Percentiles rank a stretch among this genome's conserved stretches.
Conservation (phyloP, 78 protist species). For the Creolimax fragrantissima region DNA sequence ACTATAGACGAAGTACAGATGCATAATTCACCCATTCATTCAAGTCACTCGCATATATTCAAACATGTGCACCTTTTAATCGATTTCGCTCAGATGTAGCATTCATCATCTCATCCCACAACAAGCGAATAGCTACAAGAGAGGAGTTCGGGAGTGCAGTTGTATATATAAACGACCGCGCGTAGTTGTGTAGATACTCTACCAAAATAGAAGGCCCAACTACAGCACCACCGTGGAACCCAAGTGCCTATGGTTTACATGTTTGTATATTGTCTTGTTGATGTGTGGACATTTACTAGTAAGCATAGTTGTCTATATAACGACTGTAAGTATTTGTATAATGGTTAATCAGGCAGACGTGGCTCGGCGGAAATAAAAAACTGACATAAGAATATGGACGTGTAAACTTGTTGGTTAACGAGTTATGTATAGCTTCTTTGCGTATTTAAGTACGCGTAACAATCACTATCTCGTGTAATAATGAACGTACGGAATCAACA, state of each 20-base stretch:
- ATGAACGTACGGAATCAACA: too few species aligned
- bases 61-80: not conserved
- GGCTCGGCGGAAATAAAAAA: not conserved
- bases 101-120: not conserved
- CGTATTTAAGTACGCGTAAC: too few species aligned
- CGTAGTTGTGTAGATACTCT: slow-evolving; percentile 28
- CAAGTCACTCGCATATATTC: too few species aligned
- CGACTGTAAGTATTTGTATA: not conserved
- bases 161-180: slow-evolving; percentile 20
- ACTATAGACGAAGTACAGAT: too few species aligned
- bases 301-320: too few species aligned
- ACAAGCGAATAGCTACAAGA: not conserved
- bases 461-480: too few species aligned
- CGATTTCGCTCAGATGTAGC: not conserved
- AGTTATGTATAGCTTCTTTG: too few species aligned
- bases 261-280: too few species aligned
- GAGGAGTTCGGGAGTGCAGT: slow-evolving; percentile 23
- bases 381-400: not conserved
- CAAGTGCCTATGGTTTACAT: not conserved
- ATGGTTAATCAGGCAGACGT: not conserved
- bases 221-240: slow-evolving; percentile 1
- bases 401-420: too few species aligned
- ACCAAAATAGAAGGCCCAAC: not conserved
- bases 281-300: too few species aligned
- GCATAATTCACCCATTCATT: too few species aligned